These are phyloP conservation scores for Beauveria pseudobassiana DNA, from an alignment of 2,329 filamentous ascomycete genomes.

Conservation along the genomic window DNA sequence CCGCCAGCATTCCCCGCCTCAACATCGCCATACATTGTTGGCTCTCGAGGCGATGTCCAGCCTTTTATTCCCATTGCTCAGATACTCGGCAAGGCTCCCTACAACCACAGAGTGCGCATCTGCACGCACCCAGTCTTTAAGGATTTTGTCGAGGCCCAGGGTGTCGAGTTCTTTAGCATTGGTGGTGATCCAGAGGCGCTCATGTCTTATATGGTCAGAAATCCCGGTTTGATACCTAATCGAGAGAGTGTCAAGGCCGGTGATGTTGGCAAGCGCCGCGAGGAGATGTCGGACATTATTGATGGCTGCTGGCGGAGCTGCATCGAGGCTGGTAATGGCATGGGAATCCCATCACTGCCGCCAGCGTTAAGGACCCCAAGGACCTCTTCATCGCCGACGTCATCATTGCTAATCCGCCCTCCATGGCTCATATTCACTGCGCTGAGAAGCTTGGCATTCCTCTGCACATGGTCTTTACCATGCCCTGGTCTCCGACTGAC, in stretches of 20 bases:
- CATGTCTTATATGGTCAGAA: conserved; percentile 35
- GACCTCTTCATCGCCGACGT: conserved; percentile 44
- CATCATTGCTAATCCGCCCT: conserved; percentile 48
- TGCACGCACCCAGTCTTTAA: conserved; percentile 49
- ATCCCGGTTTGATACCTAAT: conserved; percentile 31
- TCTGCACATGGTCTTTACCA: conserved; percentile 48
- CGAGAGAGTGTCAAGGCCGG: conserved; percentile 28
- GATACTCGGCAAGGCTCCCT: conserved; percentile 16
- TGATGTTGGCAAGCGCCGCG: conserved; percentile 27
- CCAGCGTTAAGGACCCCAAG: conserved; percentile 17
- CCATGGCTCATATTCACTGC: conserved; percentile 45
- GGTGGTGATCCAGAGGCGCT: conserved; percentile 47
- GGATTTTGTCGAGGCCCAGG: conserved; percentile 43
- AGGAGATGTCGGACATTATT: conserved; percentile 31
- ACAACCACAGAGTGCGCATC: conserved; percentile 48
- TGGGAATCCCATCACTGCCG: conserved; percentile 21
- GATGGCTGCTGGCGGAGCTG: conserved; percentile 29
- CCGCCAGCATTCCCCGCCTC: conserved; percentile 11
- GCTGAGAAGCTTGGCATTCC: conserved; percentile 42
- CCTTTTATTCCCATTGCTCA: conserved; percentile 11
- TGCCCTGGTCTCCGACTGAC: conserved; percentile 67
- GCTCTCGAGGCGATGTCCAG: conserved; percentile 17
- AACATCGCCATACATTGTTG: conserved; percentile 18
- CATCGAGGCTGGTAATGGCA: conserved; percentile 29
- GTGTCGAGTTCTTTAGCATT: conserved; percentile 49